phyloP scores from a whole-genome alignment of 192 early-diverging fungal species.

The Rhizophagus sp. region DNA sequence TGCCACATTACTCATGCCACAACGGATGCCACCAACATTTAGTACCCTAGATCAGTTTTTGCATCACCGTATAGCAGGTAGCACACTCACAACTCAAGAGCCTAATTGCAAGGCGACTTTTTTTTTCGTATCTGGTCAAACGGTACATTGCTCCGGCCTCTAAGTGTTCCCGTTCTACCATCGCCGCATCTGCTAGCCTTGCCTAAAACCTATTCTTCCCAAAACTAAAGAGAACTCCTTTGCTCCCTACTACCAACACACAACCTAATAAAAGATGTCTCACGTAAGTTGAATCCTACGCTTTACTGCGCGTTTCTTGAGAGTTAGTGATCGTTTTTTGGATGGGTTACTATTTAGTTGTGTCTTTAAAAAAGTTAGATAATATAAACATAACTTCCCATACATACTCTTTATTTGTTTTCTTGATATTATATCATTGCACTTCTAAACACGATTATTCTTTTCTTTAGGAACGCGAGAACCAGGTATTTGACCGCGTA shows the following conservation, averaged over 20 bases:
- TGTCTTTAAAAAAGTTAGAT: not conserved
- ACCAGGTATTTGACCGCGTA: conserved; percentile 36
- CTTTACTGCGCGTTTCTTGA: not conserved
- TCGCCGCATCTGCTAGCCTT: conserved; percentile 6
- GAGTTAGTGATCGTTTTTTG: not conserved
- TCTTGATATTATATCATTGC: not conserved
- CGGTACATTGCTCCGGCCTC: conserved; percentile 19
- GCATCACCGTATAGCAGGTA: not conserved
- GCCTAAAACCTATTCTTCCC: conserved; percentile 11
- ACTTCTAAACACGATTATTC: not conserved
- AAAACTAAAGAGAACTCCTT: conserved; percentile 20
- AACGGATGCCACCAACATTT: not conserved
- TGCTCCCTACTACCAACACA: conserved; percentile 3
- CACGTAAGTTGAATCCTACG: not conserved
- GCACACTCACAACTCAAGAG: not conserved
- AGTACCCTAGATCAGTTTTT: not conserved
- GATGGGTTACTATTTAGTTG: not conserved
- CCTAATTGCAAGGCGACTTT: not conserved
- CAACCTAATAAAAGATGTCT: not conserved
- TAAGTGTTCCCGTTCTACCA: not conserved
- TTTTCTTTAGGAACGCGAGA: conserved; percentile 35
- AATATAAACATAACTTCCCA: not conserved
- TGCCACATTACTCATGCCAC: not conserved
- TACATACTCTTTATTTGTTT: not conserved
- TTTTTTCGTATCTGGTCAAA: conserved; percentile 15